Evolutionary conservation across 2,329 filamentous ascomycete species (phyloP).

Genomic region (Cladosporium austrohemisphaericum): DNA sequence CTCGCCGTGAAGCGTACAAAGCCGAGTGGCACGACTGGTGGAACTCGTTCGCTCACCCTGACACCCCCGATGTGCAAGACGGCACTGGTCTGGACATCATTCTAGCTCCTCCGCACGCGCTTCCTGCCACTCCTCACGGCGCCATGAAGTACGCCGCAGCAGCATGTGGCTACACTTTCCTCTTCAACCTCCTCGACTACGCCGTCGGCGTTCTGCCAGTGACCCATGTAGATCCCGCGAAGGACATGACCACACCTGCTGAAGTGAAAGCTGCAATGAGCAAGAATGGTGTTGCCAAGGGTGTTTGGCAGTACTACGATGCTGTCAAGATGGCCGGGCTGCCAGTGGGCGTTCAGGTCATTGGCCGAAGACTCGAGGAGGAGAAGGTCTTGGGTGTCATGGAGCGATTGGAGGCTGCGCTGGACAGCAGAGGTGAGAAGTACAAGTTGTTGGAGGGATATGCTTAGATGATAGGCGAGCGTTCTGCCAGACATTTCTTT

Average conservation of each 20-base stretch:
- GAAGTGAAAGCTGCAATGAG: constrained; percentile 59
- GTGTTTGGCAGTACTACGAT: constrained; percentile 84
- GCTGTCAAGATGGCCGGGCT: constrained; percentile 78
- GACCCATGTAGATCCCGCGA: constrained; percentile 70
- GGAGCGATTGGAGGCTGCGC: constrained; percentile 70
- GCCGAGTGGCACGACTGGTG: constrained; percentile 81
- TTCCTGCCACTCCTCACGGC: constrained; percentile 79
- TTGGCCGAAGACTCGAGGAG: constrained; percentile 75
- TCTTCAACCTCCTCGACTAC: constrained; percentile 92
- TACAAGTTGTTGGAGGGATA: constrained; percentile 47
- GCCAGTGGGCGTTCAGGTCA: constrained; percentile 80
- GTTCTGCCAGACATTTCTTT: too few relatives aligned
- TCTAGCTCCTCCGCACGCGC: constrained; percentile 81
- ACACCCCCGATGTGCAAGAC: constrained; percentile 15
- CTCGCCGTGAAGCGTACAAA: constrained; percentile 72
- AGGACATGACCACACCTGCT: constrained; percentile 61
- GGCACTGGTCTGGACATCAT: constrained; percentile 64
- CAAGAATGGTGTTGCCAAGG: constrained; percentile 69
- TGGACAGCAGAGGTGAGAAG: constrained; percentile 53
- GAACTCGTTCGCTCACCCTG: constrained; percentile 53
- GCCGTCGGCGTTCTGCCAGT: constrained; percentile 77
- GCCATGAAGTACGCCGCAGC: constrained; percentile 83
- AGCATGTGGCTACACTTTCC: constrained; percentile 87
- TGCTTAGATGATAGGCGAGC: too few relatives aligned
- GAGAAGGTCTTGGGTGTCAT: constrained; percentile 83